These are phyloP conservation scores for Oropetium thomaeum DNA, from an alignment of 176 grass and related monocot genomes.

Conservation along the genomic window DNA sequence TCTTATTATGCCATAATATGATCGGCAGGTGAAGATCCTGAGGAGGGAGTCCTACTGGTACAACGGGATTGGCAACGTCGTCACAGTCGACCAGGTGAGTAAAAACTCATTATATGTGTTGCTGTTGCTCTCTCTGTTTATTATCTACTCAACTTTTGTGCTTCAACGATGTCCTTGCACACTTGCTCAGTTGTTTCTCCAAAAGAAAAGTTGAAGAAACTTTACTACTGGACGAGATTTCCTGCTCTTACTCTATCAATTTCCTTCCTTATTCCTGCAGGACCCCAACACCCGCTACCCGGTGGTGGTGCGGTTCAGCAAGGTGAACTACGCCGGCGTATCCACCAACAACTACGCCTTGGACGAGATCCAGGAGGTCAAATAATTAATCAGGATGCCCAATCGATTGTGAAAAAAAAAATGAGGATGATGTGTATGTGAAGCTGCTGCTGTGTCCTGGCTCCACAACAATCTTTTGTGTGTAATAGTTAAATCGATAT, in stretches of 20 bases:
- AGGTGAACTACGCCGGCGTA: conserved; percentile 87
- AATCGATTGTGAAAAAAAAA: conserved; percentile 8
- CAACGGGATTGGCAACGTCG: conserved; percentile 74
- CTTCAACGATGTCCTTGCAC: no score
- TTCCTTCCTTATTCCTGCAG: conserved; percentile 41
- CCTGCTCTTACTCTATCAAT: background rate
- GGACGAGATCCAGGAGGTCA: conserved; percentile 81
- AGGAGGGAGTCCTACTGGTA: conserved; percentile 97
- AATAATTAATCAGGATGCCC: conserved; percentile 34
- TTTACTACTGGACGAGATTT: no score
- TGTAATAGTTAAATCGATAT: conserved; percentile 34
- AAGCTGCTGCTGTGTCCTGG: conserved; percentile 7
- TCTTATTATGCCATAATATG: background rate
- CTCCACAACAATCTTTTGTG: conserved; percentile 7
- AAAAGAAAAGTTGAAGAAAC: no score
- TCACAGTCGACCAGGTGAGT: conserved; percentile 82
- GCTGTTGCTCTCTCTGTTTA: no score
- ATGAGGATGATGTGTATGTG: conserved; percentile 8
- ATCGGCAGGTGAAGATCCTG: conserved; percentile 81
- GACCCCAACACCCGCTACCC: conserved; percentile 76
- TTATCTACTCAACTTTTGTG: background rate
- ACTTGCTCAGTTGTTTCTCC: no score
- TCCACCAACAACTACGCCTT: conserved; percentile 96
- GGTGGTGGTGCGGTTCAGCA: conserved; percentile 78
- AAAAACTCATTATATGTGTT: no score